Base-by-base conservation (phyloP, 2,329 filamentous ascomycete species). In the Ampelomyces quisqualis region DNA sequence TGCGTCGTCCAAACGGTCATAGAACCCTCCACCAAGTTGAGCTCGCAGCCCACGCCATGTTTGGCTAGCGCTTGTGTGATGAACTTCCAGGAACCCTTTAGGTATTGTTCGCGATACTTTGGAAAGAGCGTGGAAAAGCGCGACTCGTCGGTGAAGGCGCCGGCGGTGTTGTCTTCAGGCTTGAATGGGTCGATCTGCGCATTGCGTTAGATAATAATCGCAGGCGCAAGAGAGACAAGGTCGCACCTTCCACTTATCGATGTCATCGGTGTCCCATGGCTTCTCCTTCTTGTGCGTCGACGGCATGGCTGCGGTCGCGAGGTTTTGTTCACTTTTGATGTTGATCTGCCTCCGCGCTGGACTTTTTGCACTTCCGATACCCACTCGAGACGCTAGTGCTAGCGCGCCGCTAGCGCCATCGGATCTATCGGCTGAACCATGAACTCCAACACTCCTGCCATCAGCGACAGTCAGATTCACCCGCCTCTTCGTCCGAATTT, bases 1-100 rank as follows among this genome's bases (percentile, higher is more conserved):
- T 86, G 78, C 6, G 91, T 97, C 17, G 93, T 97, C 72, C 91
- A 94, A 52, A 97, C 91, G 0, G 87, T 90, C 91, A 97, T 97
- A 66, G 84, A 89, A 64, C 93, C 93, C 68, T 97, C 90, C 4
- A 97, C 86, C 67, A 98, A 77, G 74, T 98, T 91, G 18, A 98
- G 81, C 7, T 87, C 90, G 65, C 91, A 96, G 29, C 87, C 88
- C 32, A 98, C 89, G 53, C 90, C 90, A 41, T 80, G 76, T 70
- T 93, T 94, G 61, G 95, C 88, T 45, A 98, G 82, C 1, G 88
- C 78, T 60, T 86, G 85, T 19, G 90, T 97, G 44, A 98, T 82
- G 31, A 94, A 79, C 3, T 91, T 89, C 93, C 93, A 98, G 58
- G 86, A 85, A 66, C 95, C 88, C 64, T 88, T 90, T 40, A 98